phyloP scores from a whole-genome alignment of 805 yeast species.

The Barnettozyma vustinii region DNA sequence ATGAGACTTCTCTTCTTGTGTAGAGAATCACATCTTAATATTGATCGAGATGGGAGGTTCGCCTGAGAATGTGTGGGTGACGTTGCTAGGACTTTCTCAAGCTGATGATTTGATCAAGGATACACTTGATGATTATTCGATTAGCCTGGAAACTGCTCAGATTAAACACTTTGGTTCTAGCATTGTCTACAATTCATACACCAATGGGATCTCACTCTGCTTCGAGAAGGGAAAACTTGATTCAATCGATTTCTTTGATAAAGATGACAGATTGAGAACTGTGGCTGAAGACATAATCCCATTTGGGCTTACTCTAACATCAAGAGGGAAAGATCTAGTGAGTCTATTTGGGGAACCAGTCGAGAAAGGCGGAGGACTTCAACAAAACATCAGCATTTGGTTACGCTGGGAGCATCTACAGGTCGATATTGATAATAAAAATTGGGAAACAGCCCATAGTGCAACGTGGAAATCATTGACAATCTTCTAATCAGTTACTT shows the following conservation, averaged over 20 bases:
- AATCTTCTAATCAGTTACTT: slow-evolving; percentile 2
- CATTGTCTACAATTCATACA: slow-evolving; percentile 20
- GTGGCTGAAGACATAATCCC: slow-evolving; percentile 17
- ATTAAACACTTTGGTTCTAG: slow-evolving; percentile 2
- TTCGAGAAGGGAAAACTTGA: slow-evolving; percentile 22
- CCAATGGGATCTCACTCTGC: slow-evolving; percentile 22
- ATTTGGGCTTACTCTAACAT: slow-evolving; percentile 11
- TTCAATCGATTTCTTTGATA: slow-evolving; percentile 31
- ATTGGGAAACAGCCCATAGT: slow-evolving; percentile 31
- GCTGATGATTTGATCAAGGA: neutral
- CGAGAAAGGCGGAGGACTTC: slow-evolving; percentile 37
- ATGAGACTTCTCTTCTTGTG: too few relatives aligned
- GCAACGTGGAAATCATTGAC: slow-evolving; percentile 28
- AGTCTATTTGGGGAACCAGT: slow-evolving; percentile 34
- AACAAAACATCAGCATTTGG: slow-evolving; percentile 33
- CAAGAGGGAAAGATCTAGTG: slow-evolving; percentile 29
- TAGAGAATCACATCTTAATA: too few relatives aligned
- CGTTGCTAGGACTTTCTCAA: neutral
- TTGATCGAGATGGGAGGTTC: too few relatives aligned
- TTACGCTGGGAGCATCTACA: slow-evolving; percentile 33
- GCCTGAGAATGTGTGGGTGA: neutral
- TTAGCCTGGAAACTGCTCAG: neutral
- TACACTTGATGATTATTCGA: neutral
- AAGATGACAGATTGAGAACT: slow-evolving; percentile 17
- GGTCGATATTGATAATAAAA: slow-evolving; percentile 30